Conservation (phyloP, 1,284 basidiomycete genomes). For the Cryptococcus sp. region DNA sequence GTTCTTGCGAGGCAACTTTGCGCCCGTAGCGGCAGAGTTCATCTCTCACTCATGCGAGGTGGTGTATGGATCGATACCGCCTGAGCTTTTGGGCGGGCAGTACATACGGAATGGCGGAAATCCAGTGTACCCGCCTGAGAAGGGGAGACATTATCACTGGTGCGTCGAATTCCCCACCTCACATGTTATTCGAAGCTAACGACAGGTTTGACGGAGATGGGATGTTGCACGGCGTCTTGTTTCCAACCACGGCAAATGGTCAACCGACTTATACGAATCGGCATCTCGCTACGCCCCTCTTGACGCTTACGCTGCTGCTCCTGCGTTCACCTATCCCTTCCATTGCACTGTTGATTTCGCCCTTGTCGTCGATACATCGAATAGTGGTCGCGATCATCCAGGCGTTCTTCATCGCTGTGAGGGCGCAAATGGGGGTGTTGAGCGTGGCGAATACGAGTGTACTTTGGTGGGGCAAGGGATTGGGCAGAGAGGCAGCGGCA, state of each 20-base stretch:
- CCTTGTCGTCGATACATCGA: constrained; percentile 41
- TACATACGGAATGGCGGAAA: constrained; percentile 53
- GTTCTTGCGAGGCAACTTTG: constrained; percentile 39
- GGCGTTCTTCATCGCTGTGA: constrained; percentile 40
- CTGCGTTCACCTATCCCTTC: constrained; percentile 48
- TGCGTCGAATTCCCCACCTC: constrained; percentile 5
- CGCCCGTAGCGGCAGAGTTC: constrained; percentile 33
- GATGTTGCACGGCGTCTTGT: constrained; percentile 51
- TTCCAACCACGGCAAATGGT: constrained; percentile 22
- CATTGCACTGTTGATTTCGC: constrained; percentile 50
- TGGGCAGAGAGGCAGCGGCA: constrained; percentile 24
- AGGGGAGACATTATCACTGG: constrained; percentile 41
- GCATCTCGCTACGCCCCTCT: constrained; percentile 32
- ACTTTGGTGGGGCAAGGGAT: constrained; percentile 41
- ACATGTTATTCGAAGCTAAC: too few species aligned
- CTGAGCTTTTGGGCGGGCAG: constrained; percentile 38
- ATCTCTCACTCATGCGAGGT: constrained; percentile 28
- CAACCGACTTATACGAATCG: constrained; percentile 30
- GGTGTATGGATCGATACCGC: constrained; percentile 26
- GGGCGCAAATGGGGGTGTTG: constrained; percentile 39
- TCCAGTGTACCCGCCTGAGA: constrained; percentile 44
- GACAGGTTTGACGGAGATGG: constrained; percentile 48
- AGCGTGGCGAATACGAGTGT: constrained; percentile 51
- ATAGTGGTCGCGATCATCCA: constrained; percentile 46
- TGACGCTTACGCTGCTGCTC: constrained; percentile 29